These are phyloP conservation scores for Coriolopsis trogii DNA, from an alignment of 1,284 basidiomycete genomes.

Conservation along the genomic window DNA sequence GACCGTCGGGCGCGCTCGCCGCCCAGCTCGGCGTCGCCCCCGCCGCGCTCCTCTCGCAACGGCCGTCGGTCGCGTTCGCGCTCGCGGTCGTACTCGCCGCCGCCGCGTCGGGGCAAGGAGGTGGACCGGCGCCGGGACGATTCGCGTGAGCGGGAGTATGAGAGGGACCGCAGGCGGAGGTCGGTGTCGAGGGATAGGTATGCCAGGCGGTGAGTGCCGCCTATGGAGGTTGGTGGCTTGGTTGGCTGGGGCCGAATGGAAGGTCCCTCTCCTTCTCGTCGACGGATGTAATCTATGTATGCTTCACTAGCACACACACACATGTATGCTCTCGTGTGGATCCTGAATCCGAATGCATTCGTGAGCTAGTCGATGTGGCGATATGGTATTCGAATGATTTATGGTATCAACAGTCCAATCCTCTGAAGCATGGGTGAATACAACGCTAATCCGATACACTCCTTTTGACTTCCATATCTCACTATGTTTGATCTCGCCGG, in stretches of 20 bases:
- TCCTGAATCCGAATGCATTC: too few relatives aligned
- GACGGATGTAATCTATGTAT: neutral
- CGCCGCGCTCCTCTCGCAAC: constrained; percentile 31
- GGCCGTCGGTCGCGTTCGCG: constrained; percentile 29
- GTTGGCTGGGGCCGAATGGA: neutral
- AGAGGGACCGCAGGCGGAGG: constrained; percentile 22
- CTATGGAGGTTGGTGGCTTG: neutral
- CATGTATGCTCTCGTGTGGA: too few relatives aligned
- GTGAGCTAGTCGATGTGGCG: too few relatives aligned
- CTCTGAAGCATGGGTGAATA: too few relatives aligned
- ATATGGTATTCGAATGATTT: too few relatives aligned
- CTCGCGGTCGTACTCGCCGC: constrained; percentile 25
- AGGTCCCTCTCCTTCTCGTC: neutral
- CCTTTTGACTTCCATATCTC: too few relatives aligned
- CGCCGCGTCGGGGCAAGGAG: constrained; percentile 23
- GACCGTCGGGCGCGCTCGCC: constrained; percentile 27
- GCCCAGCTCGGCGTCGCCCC: constrained; percentile 32
- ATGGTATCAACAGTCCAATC: too few relatives aligned
- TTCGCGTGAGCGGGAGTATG: constrained; percentile 22
- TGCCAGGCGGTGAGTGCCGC: constrained; percentile 12
- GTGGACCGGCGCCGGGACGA: constrained; percentile 22
- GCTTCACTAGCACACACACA: too few relatives aligned
- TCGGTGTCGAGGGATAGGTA: constrained; percentile 27
- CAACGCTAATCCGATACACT: too few relatives aligned
- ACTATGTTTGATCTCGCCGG: too few relatives aligned